Base-by-base conservation (phyloP, 2,329 filamentous ascomycete genomes). In the Venturia asperata region DNA sequence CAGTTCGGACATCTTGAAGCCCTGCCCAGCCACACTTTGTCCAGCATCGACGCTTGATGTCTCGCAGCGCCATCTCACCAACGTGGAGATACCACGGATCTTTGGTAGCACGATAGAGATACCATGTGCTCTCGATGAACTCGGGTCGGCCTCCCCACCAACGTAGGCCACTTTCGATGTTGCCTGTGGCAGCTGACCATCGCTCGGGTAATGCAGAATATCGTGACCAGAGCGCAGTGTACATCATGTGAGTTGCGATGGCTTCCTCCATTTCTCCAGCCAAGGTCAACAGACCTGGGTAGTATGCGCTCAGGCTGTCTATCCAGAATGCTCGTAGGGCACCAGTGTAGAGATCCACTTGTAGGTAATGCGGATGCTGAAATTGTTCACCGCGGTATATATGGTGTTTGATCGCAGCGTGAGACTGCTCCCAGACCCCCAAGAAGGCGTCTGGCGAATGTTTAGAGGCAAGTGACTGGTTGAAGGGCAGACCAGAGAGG, bases 81-180 rank as follows among this genome's bases (percentile, higher is more conserved):
- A 96, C 90, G 73, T 97, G 88, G 5, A 97, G 81, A 76, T 97
- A 97, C 92, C 93, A 99, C 0, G 92, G 92, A 74, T 99, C 94
- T 70, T 88, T 85, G 0, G 94, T 97, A 1, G 93, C 92, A 62
- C 90, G 88, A 74, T 95, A 97, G n/a, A 99, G 80, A 72, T 97
- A 91, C 77, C 96, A 99, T 0, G 90, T 96, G 0, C 92, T 97
- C 77, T 99, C 94, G 70, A 97, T 92, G 73, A 97, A 97, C 75
- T 99, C 94, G 5, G 94, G 94, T 30, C 94, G 86, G 27, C 95
- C 91, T 13, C 91, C 91, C 90, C 95, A 99, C 91, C 94, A 97
- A 13, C 88, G 86, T 34, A 97, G 84, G 11, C 91, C 91, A 21
- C 88, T 87, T 73, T 97, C 94, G 60, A 97, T 88, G 64, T 88